Percentiles rank a stretch among this genome's conserved stretches.
These are phyloP conservation scores for Polygonum aviculare DNA, from an alignment of 148 eudicot species.

Conservation along the genomic window DNA sequence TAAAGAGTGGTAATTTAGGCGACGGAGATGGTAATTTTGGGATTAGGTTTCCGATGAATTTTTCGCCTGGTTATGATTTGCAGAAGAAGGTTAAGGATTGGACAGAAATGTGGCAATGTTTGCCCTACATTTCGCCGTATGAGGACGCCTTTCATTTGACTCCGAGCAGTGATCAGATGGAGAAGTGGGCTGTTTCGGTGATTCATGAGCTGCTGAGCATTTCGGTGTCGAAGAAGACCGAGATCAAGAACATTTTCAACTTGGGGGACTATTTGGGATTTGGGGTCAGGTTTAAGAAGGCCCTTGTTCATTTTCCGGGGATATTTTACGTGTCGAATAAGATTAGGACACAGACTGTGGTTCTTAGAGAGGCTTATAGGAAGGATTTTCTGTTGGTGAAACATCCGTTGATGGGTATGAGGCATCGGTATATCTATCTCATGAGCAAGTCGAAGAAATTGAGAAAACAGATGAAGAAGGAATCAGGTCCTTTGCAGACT, in stretches of 20 bases:
- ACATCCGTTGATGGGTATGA: constrained; percentile 66
- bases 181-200: constrained; percentile 61
- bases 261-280: constrained; percentile 67
- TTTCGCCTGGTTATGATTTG: constrained; percentile 69
- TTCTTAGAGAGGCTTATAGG: constrained; percentile 62
- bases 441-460: constrained; percentile 48
- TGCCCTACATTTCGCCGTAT: constrained; percentile 84
- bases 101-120: constrained; percentile 65
- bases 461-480: constrained; percentile 12
- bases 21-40: constrained; percentile 15
- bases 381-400: constrained; percentile 45
- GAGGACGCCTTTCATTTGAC: constrained; percentile 61
- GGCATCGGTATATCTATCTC: constrained; percentile 52
- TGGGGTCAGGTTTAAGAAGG: constrained; percentile 59
- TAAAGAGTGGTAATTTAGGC: constrained; percentile 26
- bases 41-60: constrained; percentile 37
- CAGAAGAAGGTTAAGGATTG: constrained; percentile 52
- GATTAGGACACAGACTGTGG: constrained; percentile 71
- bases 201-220: constrained; percentile 64
- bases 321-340: constrained; percentile 73
- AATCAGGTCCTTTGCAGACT: not conserved
- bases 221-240: constrained; percentile 60
- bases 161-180: constrained; percentile 55
- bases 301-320: constrained; percentile 66
- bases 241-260: constrained; percentile 36